A percentile compares a stretch with the other conserved stretches of the same genome.
These are phyloP conservation scores for Malassezia caprae DNA, from an alignment of 1,284 basidiomycete genomes.

Conservation along the genomic window DNA sequence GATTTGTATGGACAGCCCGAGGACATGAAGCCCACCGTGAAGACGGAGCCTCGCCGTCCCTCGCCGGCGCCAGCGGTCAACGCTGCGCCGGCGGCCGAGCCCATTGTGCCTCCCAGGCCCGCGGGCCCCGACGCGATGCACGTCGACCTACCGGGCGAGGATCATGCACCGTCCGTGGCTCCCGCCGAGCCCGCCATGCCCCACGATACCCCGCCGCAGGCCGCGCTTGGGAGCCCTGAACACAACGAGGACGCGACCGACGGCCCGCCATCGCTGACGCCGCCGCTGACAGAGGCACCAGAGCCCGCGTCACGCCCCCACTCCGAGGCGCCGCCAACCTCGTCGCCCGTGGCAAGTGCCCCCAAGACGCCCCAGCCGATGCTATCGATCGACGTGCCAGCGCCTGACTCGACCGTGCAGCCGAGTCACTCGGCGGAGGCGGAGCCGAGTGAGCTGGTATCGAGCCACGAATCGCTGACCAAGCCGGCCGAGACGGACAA, in stretches of 20 bases:
- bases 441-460: not conserved
- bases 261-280: not conserved
- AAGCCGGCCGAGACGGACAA: not conserved
- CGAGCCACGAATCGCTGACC: not conserved
- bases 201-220: not conserved
- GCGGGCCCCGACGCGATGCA: not conserved
- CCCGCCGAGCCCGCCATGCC: not conserved
- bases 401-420: not conserved
- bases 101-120: not conserved
- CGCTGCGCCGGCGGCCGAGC: not conserved
- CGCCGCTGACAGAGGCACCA: not conserved
- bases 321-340: not conserved
- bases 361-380: not conserved
- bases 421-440: not conserved
- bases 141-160: not conserved
- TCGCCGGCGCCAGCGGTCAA: not conserved
- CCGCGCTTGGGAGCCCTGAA: not conserved
- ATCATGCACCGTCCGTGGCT: not conserved
- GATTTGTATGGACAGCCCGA: slow-evolving; percentile 4
- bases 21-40: not conserved
- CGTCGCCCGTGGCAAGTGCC: not conserved
- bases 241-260: not conserved
- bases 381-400: not conserved
- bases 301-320: not conserved
- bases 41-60: not conserved